Base-by-base conservation (phyloP, 306 rosid genomes). In the Macrotyloma uniflorum region DNA sequence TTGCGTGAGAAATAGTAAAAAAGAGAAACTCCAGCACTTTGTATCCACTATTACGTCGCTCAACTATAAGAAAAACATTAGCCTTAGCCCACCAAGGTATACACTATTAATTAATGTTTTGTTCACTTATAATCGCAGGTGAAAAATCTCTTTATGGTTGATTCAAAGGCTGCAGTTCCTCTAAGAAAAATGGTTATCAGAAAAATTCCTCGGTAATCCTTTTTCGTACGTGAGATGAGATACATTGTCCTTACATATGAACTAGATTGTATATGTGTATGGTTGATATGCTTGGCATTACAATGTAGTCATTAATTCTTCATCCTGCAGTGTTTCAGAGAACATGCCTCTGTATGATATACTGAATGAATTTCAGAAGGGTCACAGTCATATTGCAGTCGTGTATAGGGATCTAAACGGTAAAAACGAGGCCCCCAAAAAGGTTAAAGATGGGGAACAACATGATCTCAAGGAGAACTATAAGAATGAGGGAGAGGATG, bases 331-430 rank as follows among this genome's bases (percentile, higher is more conserved):
- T 85, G 99, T 95, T 87, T 87, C 96, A 24, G 99, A 95, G 84
- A 87, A 91, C 82, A 91, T 95, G 96, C 99, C 99, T 73, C 84
- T 95, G 33, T 95, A 95, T 84, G 99, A 95, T 81, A 93, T 95
- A 72, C 86, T 95, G 63, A 95, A 95, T 72, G 97, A 95, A 86
- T 95, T 95, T 81, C 99, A 95, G 81, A 95, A 95, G 86, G 99
- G 98, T 59, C 99, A 95, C 86, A 95, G 99, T 82, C 99, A 95
- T 86, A 95, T 95, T 83, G 99, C 99, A 70, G 97, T 95, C 78
- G 98, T 93, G 62, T 91, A 88, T 80, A 87, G 81, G 89, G 90
- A 93, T 80, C 86, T 82, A 76, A 89, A 86, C 69, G 89, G 85
- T 81, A 84, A 82, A 84, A 87, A 62, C 6, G 91, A 82, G 75